Evolutionary conservation across 768 basidiomycete species (phyloP), one percentile per base, ranked within the genome.

Genomic region (Tricholoma furcatifolium): DNA sequence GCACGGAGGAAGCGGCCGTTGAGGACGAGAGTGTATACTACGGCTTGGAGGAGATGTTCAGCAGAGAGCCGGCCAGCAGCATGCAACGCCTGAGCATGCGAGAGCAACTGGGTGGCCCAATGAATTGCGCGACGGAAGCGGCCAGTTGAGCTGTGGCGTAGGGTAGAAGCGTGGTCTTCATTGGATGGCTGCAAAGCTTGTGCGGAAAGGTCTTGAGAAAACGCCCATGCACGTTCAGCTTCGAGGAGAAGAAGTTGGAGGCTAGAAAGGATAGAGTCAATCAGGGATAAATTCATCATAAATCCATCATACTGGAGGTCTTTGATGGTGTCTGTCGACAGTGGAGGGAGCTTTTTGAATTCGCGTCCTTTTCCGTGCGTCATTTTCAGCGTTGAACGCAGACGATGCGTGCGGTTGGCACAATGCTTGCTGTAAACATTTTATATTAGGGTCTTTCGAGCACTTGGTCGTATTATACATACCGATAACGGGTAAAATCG

Each of bases 161-260:
- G 74, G 14, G 84, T 70, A 24, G 78, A 73, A 14, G 84, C 75
- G 12, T 76, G 75, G 18, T 73, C 72, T 42, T 77, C 67, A 62
- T 82, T 82, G 17, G 74, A 72, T 47, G 81, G 78, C 47, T 77
- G 68, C n/a, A 76, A 64, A 17, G 85, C 73, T 43, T 78, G 71
- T 2, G 76, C 65, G 18, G 74, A 67, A 40, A 95, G 82, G 48
- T 91, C 90, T 67, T 95, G 91, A 4, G 93, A 85, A 68, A 93
- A 84, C 1, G 91, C 85, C 85, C 93, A 93, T 27, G 93, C 91
- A 40, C 96, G 84, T 67, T 98, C 96, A 8, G 93, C 83, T 66
- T 97, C 93, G 62, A 94, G 86, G 8, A 98, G 77, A 42, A 94
- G 72, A 10, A 97, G 78, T 60, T 95, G 87, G 5, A 95, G 78